Evolutionary conservation across 371 early-diverging fungal genomes (phyloP), one percentile per base, ranked within the genome.

Genomic region (Encephalitozoon romaleae): DNA sequence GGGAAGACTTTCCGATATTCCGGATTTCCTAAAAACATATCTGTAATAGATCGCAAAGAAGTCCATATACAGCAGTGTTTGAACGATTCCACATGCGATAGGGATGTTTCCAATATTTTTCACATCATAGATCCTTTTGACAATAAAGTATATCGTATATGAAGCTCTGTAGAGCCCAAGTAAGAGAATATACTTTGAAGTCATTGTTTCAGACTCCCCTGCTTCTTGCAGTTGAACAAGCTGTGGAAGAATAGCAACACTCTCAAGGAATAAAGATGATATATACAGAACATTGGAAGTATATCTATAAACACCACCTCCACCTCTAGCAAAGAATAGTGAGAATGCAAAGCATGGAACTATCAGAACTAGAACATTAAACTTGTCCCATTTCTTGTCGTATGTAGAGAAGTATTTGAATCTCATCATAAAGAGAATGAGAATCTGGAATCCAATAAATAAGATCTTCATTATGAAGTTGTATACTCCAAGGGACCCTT

Each of bases 181-280:
- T 1, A 96, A 92, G 84, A 95, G 92, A 42, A 99, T 85, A 85
- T 96, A 99, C 80, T 94, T 95, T 1, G 93, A 90, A 0, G 98
- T 99, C 78, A 97, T 94, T 4, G 92, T 93, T 79, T 97, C 97
- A 9, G 95, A 95, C 82, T 96, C 96, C 18, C 95, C 95, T 2
- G 94, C 94, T 73, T 93, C 89, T 28, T 93, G 90, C 64, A 96
- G 85, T 88, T 93, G 91, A 81, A 93, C 93, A 26, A 99, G 88
- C 84, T 99, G 99, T 18, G 98, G 99, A 65, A 99, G 82, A 85
- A 97, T 96, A 2, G 96, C 95, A 0, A 96, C 93, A 4, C 93
- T 87, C 84, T 99, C 98, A 42, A 99, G 87, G 82, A 91, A 93
- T 69, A 97, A 89, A 11, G 96, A 95, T 83, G 94, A 94, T 1